phyloP scores from a whole-genome alignment of 2,329 filamentous ascomycete genomes.

The Clonostachys rhizophaga region DNA sequence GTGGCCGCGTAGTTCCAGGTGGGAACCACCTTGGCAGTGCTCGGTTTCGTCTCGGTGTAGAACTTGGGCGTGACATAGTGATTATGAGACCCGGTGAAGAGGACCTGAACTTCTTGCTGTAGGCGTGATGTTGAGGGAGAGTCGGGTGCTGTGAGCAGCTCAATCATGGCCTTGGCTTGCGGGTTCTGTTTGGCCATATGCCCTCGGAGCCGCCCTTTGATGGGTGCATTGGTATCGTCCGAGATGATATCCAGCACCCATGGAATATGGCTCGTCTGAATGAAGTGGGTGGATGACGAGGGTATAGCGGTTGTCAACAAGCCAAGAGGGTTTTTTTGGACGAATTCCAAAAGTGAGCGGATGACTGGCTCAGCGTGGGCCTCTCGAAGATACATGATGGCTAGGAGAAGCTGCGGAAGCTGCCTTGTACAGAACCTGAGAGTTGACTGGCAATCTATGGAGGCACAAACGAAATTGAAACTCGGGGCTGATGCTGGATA shows the following conservation, averaged over 20 bases:
- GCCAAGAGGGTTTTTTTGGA: slow-evolving; percentile 56
- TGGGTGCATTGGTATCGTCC: slow-evolving; percentile 29
- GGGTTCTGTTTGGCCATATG: slow-evolving; percentile 62
- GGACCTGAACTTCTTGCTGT: slow-evolving; percentile 52
- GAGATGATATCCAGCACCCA: slow-evolving; percentile 48
- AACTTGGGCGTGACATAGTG: slow-evolving; percentile 68
- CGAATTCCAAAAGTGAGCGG: slow-evolving; percentile 45
- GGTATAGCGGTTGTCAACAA: slow-evolving; percentile 58
- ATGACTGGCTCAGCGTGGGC: slow-evolving; percentile 47
- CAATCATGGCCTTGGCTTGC: slow-evolving; percentile 57
- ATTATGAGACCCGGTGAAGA: slow-evolving; percentile 54
- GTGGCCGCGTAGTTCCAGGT: slow-evolving; percentile 68
- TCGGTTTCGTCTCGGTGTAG: slow-evolving; percentile 61
- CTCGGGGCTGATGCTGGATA: no score
- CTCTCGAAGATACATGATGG: slow-evolving; percentile 51
- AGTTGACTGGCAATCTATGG: no score
- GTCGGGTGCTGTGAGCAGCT: slow-evolving; percentile 22
- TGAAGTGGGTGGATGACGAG: slow-evolving; percentile 38
- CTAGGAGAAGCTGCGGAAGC: no score
- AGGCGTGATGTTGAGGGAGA: slow-evolving; percentile 17
- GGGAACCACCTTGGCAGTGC: slow-evolving; percentile 60
- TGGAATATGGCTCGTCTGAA: slow-evolving; percentile 58
- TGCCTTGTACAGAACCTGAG: no score
- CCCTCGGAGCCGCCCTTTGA: slow-evolving; percentile 45
- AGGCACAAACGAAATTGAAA: no score